Evolutionary conservation across 305 asterid species (phyloP), one percentile per base, ranked within the genome.

Genomic region (Fraxinus albicans): DNA sequence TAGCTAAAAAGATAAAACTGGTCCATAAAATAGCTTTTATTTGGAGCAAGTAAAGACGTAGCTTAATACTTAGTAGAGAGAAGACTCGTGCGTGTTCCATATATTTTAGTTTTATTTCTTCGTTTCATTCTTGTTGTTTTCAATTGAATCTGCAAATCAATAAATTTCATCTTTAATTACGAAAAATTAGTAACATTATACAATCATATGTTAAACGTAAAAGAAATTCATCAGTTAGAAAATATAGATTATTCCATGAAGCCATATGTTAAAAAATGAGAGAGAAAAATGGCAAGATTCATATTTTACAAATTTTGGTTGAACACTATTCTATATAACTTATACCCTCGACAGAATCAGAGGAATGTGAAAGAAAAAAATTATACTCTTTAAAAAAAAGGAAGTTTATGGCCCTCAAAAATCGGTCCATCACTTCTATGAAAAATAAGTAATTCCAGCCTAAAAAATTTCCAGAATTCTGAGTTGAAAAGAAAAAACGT

Each of bases 381-480:
- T 10, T 47, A 2, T 47, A 13, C 50, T 42, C 15, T 8, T 40
- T 40, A 40, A 40, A 5, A 42, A 6, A 8, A 75, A 73, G 4
- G 3, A 79, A 17, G 82, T 13, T n/a, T 81, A 81, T 81, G 86
- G 90, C 53, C 67, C 47, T 60, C 70, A 72, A 85, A 87, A 83
- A 83, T 53, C 42, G 85, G 65, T 44, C 83, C 88, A 85, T 87
- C 77, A 70, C 73, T 67, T 23, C 23, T 21, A 10, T 21, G 10
- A 76, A 82, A 75, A 23, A 6, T 70, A 58, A 69, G 81, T 23
- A 79, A 88, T 82, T 84, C 89, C 82, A 77, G 86, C 81, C 19
- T n/a, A 65, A 47, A 88, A 88, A 86, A 85, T 36, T 31, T 47
- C 84, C 81, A 47, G 86, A 85, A 81, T 31, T 69, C 79, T 13